Evolutionary conservation across 1,139 yeast species (phyloP).

Genomic region (Yamadazyma sp.): DNA sequence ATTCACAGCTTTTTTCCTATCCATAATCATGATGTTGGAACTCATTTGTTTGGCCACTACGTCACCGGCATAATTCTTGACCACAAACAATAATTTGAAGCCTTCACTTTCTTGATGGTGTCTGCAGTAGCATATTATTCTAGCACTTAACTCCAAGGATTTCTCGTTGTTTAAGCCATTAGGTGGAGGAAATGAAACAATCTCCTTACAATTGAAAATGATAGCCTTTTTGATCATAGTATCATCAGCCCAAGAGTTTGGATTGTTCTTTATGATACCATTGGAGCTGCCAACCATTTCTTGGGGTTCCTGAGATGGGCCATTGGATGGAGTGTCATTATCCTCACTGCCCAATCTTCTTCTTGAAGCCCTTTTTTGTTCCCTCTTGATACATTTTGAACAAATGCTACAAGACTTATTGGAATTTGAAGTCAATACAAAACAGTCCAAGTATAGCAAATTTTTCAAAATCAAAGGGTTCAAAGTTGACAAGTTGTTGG

Average conservation of each 20-base stretch:
- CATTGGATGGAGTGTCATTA: constrained; percentile 8
- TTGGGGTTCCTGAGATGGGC: neutral
- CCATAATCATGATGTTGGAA: constrained; percentile 84
- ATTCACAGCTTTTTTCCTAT: constrained; percentile 62
- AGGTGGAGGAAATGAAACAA: constrained; percentile 72
- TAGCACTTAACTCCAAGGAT: constrained; percentile 70
- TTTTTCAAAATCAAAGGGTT: constrained; percentile 49
- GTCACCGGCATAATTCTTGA: constrained; percentile 58
- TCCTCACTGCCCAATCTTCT: constrained; percentile 59
- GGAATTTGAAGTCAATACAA: constrained; percentile 57
- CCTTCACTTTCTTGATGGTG: constrained; percentile 88
- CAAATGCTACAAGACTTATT: constrained; percentile 73
- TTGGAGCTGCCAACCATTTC: constrained; percentile 12
- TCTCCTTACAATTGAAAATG: constrained; percentile 87
- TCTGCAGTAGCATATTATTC: constrained; percentile 93
- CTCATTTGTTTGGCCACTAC: constrained; percentile 74
- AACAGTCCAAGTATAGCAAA: constrained; percentile 64
- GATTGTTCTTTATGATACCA: constrained; percentile 35
- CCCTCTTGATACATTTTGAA: constrained; percentile 84
- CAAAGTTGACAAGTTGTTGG: constrained; percentile 43
- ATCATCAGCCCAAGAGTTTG: constrained; percentile 75
- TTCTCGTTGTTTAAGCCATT: constrained; percentile 44
- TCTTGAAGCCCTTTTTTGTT: constrained; percentile 89
- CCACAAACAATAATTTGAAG: constrained; percentile 68
- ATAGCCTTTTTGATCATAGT: constrained; percentile 75